Conservation (phyloP, 192 early-diverging fungal genomes). For the Geosiphon pyriformis region DNA sequence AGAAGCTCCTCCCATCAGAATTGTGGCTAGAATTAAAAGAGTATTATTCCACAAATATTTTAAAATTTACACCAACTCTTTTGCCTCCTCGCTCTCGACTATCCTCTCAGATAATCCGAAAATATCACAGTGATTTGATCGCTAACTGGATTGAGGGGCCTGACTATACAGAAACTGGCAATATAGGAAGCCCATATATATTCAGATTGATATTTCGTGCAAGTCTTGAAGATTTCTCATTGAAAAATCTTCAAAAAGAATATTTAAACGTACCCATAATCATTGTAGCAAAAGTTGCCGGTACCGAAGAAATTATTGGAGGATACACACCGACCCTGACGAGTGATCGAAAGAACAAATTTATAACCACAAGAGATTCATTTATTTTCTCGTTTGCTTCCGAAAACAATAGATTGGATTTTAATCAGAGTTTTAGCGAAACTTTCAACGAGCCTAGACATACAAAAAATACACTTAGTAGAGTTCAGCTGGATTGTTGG, state of each 20-base stretch:
- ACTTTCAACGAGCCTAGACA: neutral
- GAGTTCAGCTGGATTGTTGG: neutral
- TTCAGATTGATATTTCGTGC: slow-evolving; percentile 14
- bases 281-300: neutral
- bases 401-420: neutral
- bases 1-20: neutral
- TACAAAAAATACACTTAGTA: slow-evolving; percentile 7
- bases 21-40: neutral
- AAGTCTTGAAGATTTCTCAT: neutral
- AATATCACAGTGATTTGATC: neutral
- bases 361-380: neutral
- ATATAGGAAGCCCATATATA: neutral
- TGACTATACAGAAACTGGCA: neutral
- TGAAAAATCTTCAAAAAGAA: neutral
- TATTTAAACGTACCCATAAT: neutral
- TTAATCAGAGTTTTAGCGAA: slow-evolving; percentile 2
- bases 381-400: neutral
- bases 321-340: slow-evolving; percentile 9
- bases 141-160: slow-evolving; percentile 11
- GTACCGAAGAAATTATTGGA: slow-evolving; percentile 18
- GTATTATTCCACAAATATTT: neutral
- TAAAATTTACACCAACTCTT: neutral
- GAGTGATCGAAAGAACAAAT: neutral
- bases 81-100: neutral
- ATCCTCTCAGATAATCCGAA: neutral